Evolutionary conservation across 495 filamentous ascomycete species (phyloP).

Genomic region (Penicillium soppii): DNA sequence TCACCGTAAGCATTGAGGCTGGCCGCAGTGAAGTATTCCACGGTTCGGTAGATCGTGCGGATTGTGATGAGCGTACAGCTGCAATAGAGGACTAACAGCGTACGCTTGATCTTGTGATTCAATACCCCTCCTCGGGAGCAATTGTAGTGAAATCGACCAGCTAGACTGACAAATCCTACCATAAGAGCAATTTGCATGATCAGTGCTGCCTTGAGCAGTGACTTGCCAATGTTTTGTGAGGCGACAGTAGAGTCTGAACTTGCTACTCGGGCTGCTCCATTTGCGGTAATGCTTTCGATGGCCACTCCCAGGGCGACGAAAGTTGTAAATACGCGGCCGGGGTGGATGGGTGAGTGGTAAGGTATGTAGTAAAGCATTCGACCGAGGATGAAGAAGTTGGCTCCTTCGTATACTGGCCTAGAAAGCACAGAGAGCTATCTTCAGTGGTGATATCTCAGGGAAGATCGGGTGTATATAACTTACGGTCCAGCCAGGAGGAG

Average conservation of each 20-base stretch:
- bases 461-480: slow-evolving; percentile 19
- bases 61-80: slow-evolving; percentile 59
- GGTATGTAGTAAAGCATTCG: slow-evolving; percentile 78
- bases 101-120: slow-evolving; percentile 53
- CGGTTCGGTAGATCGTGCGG: slow-evolving; percentile 65
- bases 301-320: slow-evolving; percentile 63
- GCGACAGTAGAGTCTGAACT: slow-evolving; percentile 42
- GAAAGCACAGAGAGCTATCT: neutral
- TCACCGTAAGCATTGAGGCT: slow-evolving; percentile 36
- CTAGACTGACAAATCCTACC: slow-evolving; percentile 57
- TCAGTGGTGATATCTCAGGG: neutral
- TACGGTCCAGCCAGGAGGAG: slow-evolving; percentile 67
- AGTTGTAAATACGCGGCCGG: slow-evolving; percentile 72
- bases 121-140: slow-evolving; percentile 54
- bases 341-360: slow-evolving; percentile 74
- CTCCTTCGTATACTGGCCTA: slow-evolving; percentile 69
- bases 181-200: slow-evolving; percentile 68
- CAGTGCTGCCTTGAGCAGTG: slow-evolving; percentile 64
- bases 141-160: slow-evolving; percentile 57
- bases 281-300: slow-evolving; percentile 66
- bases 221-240: slow-evolving; percentile 53
- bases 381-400: slow-evolving; percentile 75
- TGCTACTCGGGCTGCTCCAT: slow-evolving; percentile 62
- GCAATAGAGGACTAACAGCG: slow-evolving; percentile 60
- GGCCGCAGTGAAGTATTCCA: slow-evolving; percentile 58